Percentiles rank a stretch among this genome's conserved stretches.
Conservation (phyloP, 148 eudicot species). For the Silene uniflora region DNA sequence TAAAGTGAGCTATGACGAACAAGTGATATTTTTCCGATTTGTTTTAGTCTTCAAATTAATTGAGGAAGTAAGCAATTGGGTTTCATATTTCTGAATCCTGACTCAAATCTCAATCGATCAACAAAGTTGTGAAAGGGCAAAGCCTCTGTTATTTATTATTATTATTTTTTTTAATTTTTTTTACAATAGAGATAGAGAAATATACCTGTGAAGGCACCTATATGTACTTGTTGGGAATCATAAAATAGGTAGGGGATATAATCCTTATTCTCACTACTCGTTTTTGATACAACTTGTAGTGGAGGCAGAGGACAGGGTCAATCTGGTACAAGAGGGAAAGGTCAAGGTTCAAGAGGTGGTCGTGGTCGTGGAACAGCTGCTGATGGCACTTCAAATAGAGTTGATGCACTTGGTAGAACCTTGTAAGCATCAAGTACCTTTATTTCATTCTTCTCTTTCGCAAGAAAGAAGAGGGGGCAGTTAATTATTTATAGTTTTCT, state of each 20-base stretch:
- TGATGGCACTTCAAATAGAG: constrained; percentile 43
- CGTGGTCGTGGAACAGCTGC: constrained; percentile 35
- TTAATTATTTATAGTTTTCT: not conserved
- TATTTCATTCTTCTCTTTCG: not conserved
- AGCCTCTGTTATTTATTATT: not conserved
- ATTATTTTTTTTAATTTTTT: too few relatives aligned
- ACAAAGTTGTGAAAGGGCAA: not conserved
- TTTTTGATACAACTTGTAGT: constrained; percentile 20
- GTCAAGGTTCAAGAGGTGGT: constrained; percentile 47
- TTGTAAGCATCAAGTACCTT: constrained; percentile 40
- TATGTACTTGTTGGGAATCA: not conserved
- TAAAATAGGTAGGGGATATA: not conserved
- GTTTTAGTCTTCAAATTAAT: not conserved
- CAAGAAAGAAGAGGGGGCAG: not conserved
- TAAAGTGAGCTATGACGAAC: not conserved
- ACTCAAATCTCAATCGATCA: constrained; percentile 4
- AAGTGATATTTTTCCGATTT: not conserved
- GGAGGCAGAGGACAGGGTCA: constrained; percentile 22
- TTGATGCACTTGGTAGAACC: constrained; percentile 83
- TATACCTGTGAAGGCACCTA: not conserved
- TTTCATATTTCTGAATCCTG: too few relatives aligned
- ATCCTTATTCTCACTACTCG: not conserved
- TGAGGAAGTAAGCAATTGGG: not conserved
- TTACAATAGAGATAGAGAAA: not conserved
- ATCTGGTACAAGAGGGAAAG: constrained; percentile 30